A percentile compares a stretch with the other conserved stretches of the same genome.
phyloP scores from a whole-genome alignment of 371 early-diverging fungal species.

The Thermomucor indicae-seudaticae region DNA sequence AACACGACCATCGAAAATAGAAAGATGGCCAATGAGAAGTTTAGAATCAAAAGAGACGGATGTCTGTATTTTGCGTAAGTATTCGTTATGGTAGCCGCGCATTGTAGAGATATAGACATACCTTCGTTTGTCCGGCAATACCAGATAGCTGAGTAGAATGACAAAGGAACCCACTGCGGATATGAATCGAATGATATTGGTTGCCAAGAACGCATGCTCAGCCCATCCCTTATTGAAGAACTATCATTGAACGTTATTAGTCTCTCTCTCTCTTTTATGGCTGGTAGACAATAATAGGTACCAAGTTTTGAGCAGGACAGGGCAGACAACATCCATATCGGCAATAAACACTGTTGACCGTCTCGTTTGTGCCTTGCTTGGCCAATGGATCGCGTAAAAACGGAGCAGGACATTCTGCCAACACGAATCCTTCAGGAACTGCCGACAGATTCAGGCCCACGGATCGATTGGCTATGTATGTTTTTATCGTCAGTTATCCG shows the following conservation, averaged over 20 bases:
- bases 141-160: slow-evolving; percentile 53
- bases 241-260: too few species aligned
- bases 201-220: slow-evolving; percentile 41
- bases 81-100: too few species aligned
- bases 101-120: not conserved
- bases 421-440: slow-evolving; percentile 23
- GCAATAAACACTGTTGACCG: slow-evolving; percentile 15
- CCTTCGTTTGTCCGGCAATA: slow-evolving; percentile 57
- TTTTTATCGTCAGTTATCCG: too few species aligned
- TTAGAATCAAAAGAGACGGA: slow-evolving; percentile 62
- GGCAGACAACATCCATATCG: slow-evolving; percentile 38
- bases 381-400: slow-evolving; percentile 31
- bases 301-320: slow-evolving; percentile 36
- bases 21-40: slow-evolving; percentile 53
- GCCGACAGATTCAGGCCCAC: slow-evolving; percentile 16
- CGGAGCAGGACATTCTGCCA: slow-evolving; percentile 34
- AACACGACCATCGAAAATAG: slow-evolving; percentile 50
- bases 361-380: slow-evolving; percentile 12
- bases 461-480: too few species aligned
- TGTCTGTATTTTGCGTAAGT: slow-evolving; percentile 23
- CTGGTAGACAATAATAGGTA: not conserved
- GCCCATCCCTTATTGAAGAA: slow-evolving; percentile 46
- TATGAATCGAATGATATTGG: slow-evolving; percentile 47
- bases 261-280: not conserved
- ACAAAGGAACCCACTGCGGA: slow-evolving; percentile 48